These are phyloP conservation scores for Quercus tomentella DNA, from an alignment of 331 rosid species.

Conservation along the genomic window DNA sequence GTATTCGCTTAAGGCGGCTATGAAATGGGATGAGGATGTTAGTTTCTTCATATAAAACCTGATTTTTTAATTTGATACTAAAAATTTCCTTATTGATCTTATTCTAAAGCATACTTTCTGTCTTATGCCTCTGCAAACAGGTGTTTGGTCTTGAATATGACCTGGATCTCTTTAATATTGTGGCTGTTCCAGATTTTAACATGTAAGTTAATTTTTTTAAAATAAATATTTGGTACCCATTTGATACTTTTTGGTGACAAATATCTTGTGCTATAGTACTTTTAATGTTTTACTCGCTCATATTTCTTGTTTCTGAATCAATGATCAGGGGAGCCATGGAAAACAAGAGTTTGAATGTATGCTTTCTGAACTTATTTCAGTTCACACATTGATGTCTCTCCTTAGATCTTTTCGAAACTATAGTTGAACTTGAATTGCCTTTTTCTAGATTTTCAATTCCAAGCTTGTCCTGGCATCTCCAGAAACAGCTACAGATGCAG, in stretches of 20 bases:
- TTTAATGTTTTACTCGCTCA: neutral
- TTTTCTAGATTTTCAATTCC: slow-evolving; percentile 83
- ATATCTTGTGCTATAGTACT: neutral
- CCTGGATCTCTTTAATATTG: slow-evolving; percentile 95
- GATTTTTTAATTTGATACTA: slow-evolving; percentile 10
- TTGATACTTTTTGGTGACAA: neutral
- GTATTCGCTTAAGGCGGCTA: slow-evolving; percentile 92
- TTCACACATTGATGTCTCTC: slow-evolving; percentile 2
- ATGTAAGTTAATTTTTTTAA: slow-evolving; percentile 46
- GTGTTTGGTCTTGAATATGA: slow-evolving; percentile 97
- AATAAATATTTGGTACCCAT: slow-evolving; percentile 17
- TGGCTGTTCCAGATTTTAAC: slow-evolving; percentile 99
- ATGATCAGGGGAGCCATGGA: slow-evolving; percentile 98
- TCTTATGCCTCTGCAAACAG: slow-evolving; percentile 42
- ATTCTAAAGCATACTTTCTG: slow-evolving; percentile 20
- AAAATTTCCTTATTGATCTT: slow-evolving; percentile 3
- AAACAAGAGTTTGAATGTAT: slow-evolving; percentile 97
- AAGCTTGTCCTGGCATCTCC: slow-evolving; percentile 97
- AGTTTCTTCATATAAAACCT: slow-evolving; percentile 29
- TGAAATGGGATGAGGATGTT: slow-evolving; percentile 99
- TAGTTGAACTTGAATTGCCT: neutral
- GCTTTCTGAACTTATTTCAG: slow-evolving; percentile 18
- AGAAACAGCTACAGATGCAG: slow-evolving; percentile 80
- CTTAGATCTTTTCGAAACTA: slow-evolving; percentile 3
- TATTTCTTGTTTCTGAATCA: slow-evolving; percentile 21